Evolutionary conservation across 2,329 filamentous ascomycete genomes (phyloP).

Genomic region (Verticillium alfalfae): DNA sequence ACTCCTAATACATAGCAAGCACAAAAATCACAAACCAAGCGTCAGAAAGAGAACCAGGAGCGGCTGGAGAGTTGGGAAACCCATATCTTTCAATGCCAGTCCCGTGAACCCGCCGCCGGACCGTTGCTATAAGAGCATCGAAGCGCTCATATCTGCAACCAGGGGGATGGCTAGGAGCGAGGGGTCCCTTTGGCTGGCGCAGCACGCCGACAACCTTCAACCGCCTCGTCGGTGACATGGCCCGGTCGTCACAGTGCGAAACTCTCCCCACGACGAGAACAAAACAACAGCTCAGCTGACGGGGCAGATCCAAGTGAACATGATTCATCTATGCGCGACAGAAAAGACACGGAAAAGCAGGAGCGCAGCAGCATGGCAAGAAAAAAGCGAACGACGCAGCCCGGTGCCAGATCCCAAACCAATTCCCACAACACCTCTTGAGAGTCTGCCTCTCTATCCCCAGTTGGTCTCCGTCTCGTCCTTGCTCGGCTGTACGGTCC

Average conservation of each 20-base stretch:
- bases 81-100: neutral
- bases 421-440: constrained; percentile 9
- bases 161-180: neutral
- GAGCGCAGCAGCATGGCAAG: constrained; percentile 1
- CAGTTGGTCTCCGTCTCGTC: neutral
- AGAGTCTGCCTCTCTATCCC: constrained; percentile 1
- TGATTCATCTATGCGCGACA: constrained; percentile 9
- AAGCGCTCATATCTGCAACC: neutral
- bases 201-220: neutral
- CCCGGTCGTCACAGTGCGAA: neutral
- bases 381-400: constrained; percentile 11
- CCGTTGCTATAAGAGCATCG: neutral
- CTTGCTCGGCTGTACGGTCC: neutral
- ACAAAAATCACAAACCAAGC: neutral
- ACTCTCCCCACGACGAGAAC: neutral
- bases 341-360: constrained; percentile 4
- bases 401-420: constrained; percentile 6
- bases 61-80: neutral
- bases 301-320: constrained; percentile 4
- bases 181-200: neutral
- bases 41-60: neutral
- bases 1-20: neutral
- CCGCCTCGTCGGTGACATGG: neutral
- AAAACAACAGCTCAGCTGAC: neutral
- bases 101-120: neutral